Evolutionary conservation across 169 alveolate species (phyloP), one percentile per base, ranked within the genome.

Genomic region (Cryptosporidium xiaoi): DNA sequence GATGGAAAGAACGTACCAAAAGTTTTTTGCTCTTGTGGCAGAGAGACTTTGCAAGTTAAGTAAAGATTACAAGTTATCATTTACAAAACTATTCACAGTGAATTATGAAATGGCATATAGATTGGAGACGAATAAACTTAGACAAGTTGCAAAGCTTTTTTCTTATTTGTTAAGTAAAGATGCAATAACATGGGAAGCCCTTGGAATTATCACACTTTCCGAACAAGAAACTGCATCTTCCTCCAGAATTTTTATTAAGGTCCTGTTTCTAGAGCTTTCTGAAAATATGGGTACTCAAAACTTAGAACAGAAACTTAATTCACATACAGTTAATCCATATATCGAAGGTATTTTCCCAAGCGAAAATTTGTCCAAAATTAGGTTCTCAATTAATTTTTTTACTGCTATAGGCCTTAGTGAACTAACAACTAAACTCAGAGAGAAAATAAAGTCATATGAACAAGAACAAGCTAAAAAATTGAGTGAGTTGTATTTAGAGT

Each of bases 1-100:
- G 85, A 98, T 98, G 97, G 99, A 98, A 92, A 92, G 99, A 90
- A 97, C 99, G 31, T 98, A 96, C 93, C 96, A 97, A 82, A 95
- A 95, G 83, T 98, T 97, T 91, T 97, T 95, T 91, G 98, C 99
- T 3, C 91, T 97, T 12, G 94, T 93, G 84, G 99, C 99, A 13
- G 98, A 98, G 84, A 94, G 99, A 64, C 94, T 98, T 55, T 97
- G 99, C 82, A 93, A 94, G 64, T 90, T 98, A 56, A 96, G 95
- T 71, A 97, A 93, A 20, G 95, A 95, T 0, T 98, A 96, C 85
- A 93, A 95, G 69, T 97, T 95, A 69, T 92, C 96, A 84, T 98
- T 97, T 82, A 93, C 95, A 92, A 95, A 96, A 60, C 93, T 94
- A 3, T 95, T 97, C 83, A 83, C 90, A 18, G 83, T 93, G 46